phyloP scores from a whole-genome alignment of 140 eudicot genomes.

The Bidens hawaiensis region DNA sequence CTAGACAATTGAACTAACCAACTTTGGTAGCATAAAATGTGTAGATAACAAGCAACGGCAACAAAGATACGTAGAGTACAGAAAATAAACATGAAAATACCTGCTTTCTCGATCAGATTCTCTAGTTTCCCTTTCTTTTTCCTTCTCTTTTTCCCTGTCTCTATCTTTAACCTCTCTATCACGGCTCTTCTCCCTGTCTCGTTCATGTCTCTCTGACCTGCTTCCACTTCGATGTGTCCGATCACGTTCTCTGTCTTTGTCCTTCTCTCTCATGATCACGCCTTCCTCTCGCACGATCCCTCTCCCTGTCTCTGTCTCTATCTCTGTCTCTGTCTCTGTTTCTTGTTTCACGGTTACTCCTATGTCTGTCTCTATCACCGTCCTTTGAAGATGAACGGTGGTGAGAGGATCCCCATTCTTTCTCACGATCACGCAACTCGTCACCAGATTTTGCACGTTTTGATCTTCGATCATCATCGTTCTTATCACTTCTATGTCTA shows the following conservation, averaged over 20 bases:
- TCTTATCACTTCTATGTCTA: conserved; percentile 49
- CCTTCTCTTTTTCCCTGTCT: conserved; percentile 26
- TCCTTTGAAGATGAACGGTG: conserved; percentile 64
- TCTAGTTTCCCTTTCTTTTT: conserved; percentile 35
- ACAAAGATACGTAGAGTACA: not conserved
- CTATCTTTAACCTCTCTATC: conserved; percentile 50
- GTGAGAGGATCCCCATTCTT: conserved; percentile 59
- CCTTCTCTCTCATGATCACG: conserved; percentile 46
- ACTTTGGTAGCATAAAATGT: conserved; percentile 9
- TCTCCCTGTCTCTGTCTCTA: conserved; percentile 38
- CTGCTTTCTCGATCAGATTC: conserved; percentile 61
- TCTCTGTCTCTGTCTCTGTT: conserved; percentile 46
- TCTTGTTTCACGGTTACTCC: conserved; percentile 56
- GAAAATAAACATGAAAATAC: conserved; percentile 29
- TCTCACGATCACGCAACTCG: conserved; percentile 51
- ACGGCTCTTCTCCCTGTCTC: conserved; percentile 46
- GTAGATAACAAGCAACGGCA: conserved; percentile 8
- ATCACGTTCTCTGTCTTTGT: conserved; percentile 47
- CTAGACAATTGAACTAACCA: not conserved
- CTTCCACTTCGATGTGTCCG: conserved; percentile 56
- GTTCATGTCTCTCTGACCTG: conserved; percentile 52
- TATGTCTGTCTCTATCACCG: conserved; percentile 54
- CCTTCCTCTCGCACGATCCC: conserved; percentile 35
- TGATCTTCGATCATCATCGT: conserved; percentile 45
- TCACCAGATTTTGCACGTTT: conserved; percentile 58